phyloP scores from a whole-genome alignment of 139 green algal genomes.

The Mychonastes homosphaera region DNA sequence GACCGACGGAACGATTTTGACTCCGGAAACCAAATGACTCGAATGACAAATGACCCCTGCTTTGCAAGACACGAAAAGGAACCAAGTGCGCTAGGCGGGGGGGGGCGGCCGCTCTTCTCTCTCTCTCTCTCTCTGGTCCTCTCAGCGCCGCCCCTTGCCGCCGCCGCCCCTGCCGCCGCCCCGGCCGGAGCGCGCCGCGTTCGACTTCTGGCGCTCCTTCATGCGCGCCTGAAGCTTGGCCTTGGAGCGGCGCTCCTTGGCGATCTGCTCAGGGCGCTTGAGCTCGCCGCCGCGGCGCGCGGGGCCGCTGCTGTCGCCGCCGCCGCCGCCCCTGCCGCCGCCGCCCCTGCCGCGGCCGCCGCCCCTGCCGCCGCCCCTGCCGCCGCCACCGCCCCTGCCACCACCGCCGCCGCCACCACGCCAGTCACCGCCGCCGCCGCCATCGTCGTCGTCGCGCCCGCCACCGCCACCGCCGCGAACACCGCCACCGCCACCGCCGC shows the following conservation, averaged over 20 bases:
- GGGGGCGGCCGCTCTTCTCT: too few relatives aligned
- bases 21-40: too few relatives aligned
- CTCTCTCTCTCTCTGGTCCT: too few relatives aligned
- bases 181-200: conserved; percentile 5
- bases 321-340: background rate
- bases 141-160: too few relatives aligned
- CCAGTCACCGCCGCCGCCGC: too few relatives aligned
- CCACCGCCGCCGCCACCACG: background rate
- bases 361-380: background rate
- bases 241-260: conserved; percentile 20
- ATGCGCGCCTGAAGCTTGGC: conserved; percentile 23
- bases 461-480: background rate
- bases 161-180: background rate
- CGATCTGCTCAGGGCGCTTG: conserved; percentile 16
- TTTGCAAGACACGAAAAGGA: too few relatives aligned
- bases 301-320: conserved; percentile 3
- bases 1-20: too few relatives aligned
- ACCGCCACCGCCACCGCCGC: background rate
- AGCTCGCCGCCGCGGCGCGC: conserved; percentile 1
- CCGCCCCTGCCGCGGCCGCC: conserved; percentile 5
- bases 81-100: too few relatives aligned
- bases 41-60: too few relatives aligned
- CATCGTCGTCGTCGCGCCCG: too few relatives aligned
- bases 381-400: background rate
- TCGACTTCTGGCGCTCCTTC: conserved; percentile 16